These are phyloP conservation scores for Candida endomychidarum DNA, from an alignment of 805 yeast genomes.

Conservation along the genomic window DNA sequence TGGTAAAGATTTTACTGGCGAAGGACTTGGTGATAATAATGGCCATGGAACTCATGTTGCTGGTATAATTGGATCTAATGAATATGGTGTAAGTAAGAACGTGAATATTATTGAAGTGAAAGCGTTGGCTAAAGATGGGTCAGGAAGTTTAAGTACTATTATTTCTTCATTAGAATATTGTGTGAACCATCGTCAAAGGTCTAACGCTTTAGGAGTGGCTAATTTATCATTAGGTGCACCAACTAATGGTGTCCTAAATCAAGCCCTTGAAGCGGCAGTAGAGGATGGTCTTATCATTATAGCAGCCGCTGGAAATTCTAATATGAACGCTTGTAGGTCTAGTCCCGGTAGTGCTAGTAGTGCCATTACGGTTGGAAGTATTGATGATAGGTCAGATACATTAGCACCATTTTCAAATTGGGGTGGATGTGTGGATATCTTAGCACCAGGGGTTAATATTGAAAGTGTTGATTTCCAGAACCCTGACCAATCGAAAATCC, in stretches of 20 bases:
- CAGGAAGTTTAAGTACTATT: slow-evolving; percentile 67
- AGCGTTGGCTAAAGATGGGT: slow-evolving; percentile 65
- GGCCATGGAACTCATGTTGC: slow-evolving; percentile 64
- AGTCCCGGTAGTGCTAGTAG: slow-evolving; percentile 80
- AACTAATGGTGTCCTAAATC: slow-evolving; percentile 62
- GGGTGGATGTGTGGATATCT: slow-evolving; percentile 88
- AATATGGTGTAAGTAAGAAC: slow-evolving; percentile 55
- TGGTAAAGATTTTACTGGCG: slow-evolving; percentile 64
- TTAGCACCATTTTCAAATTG: slow-evolving; percentile 84
- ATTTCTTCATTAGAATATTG: slow-evolving; percentile 68
- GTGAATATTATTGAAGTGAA: slow-evolving; percentile 69
- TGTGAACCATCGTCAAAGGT: slow-evolving; percentile 51
- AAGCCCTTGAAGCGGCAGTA: slow-evolving; percentile 74
- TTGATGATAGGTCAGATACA: slow-evolving; percentile 68
- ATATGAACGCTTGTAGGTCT: slow-evolving; percentile 73
- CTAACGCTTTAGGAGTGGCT: slow-evolving; percentile 53
- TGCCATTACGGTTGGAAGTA: slow-evolving; percentile 85
- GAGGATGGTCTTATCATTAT: slow-evolving; percentile 70
- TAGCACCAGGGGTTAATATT: slow-evolving; percentile 78
- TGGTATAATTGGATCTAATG: slow-evolving; percentile 50
- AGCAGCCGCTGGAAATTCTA: slow-evolving; percentile 86
- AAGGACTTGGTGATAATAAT: slow-evolving; percentile 52
- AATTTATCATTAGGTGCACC: slow-evolving; percentile 81
- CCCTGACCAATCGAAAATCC: slow-evolving; percentile 23
- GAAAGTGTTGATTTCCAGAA: slow-evolving; percentile 49